Percentiles rank a stretch among this genome's conserved stretches.
These are phyloP conservation scores for Talaromyces piceae DNA, from an alignment of 2,329 filamentous ascomycete species.

Conservation along the genomic window DNA sequence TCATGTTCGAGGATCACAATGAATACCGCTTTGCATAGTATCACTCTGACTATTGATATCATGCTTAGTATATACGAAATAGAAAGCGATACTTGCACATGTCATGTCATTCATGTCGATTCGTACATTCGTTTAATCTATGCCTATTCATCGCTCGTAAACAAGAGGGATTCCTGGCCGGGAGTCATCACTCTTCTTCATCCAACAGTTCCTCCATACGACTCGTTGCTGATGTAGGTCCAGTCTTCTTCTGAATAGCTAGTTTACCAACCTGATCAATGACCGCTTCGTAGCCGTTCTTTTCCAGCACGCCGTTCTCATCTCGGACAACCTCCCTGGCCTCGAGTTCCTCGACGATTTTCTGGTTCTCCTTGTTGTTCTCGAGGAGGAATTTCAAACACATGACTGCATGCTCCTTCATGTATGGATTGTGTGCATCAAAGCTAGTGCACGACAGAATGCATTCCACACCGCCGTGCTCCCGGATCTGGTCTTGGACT, in stretches of 20 bases:
- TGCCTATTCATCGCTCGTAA: background rate
- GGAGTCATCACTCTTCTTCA: background rate
- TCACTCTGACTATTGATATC: background rate
- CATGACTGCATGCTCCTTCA: conserved; percentile 83
- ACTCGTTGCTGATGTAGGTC: background rate
- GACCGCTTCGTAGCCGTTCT: conserved; percentile 36
- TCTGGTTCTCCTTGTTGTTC: conserved; percentile 45
- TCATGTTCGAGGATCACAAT: too few species aligned
- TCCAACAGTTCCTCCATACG: conserved; percentile 7
- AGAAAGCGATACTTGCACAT: conserved; percentile 2
- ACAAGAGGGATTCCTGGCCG: background rate
- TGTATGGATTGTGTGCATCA: conserved; percentile 89
- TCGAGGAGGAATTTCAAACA: conserved; percentile 68
- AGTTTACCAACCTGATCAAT: conserved; percentile 38
- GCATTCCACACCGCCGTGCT: conserved; percentile 76
- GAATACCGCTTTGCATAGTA: background rate
- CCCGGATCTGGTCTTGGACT: conserved; percentile 82
- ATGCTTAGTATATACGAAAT: conserved; percentile 7
- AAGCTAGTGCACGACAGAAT: conserved; percentile 84
- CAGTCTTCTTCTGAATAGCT: conserved; percentile 28
- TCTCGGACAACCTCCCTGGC: conserved; percentile 37
- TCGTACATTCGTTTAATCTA: background rate
- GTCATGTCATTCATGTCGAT: conserved; percentile 1
- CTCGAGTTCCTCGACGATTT: conserved; percentile 44
- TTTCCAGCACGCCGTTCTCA: conserved; percentile 33